Base-by-base conservation (phyloP, 2,329 filamentous ascomycete species). In the Aspergillus carbonarius region DNA sequence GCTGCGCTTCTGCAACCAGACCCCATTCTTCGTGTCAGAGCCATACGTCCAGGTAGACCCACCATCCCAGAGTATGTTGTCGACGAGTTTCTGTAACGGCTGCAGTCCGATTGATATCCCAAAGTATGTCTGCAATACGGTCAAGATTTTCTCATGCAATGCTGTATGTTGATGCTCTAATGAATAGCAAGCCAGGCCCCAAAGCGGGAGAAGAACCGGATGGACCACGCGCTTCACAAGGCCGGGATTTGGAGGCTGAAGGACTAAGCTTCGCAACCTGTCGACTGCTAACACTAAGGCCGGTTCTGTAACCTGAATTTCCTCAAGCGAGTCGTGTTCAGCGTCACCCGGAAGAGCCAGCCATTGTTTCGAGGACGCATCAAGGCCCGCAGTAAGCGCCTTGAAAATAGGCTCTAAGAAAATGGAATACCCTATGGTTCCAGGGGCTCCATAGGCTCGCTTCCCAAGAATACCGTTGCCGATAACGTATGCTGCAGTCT, bases 401-500 rank as follows among this genome's bases (percentile, higher is more conserved):
- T 74, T 72, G 55, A 78, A 74, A 4, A 77, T 65, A 0, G 77
- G 76, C 55, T 76, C 71, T 18, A 77, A 60, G 44, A 79, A 78
- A 34, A 79, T 76, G 3, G 64, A 72, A 63, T 78, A 73, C 0
- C 77, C 77, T 52, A 77, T 70, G 0, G 72, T 73, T 5, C 75
- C 74, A 32, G 73, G 72, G 17, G 75, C 71, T 4, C 77, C 77
- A 57, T 73, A 74, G 13, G 69, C 55, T 30, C 72, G 70, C 58
- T 78, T 78, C 2, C 74, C 70, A 27, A 79, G 59, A 32, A 79
- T 75, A n/a, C 77, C 77, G 63, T 71, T 79, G 6, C 76, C 76
- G 48, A 78, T 71, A 17, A 74, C 69, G 61, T 78, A 79, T 2
- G 77, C 74, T 17, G 73, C 76, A n/a, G 76, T 75, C 55, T 72